Conservation (phyloP, 768 basidiomycete species). For the Coprinellus micaceus region DNA sequence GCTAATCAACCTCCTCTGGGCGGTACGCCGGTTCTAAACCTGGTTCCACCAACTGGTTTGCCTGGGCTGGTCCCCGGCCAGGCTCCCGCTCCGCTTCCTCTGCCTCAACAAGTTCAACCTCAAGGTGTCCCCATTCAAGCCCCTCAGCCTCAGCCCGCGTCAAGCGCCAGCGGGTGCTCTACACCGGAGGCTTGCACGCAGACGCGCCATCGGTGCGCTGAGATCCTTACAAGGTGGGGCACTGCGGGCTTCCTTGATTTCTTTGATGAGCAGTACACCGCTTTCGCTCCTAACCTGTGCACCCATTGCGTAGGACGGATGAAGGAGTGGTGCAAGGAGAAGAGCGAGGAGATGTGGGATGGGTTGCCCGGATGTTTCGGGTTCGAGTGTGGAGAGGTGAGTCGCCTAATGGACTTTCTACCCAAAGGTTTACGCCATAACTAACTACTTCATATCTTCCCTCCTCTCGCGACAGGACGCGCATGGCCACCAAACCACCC, state of each 20-base stretch:
- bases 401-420: conserved; percentile 9
- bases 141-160: conserved; percentile 15
- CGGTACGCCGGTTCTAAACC: too few species aligned
- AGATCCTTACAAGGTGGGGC: conserved; percentile 25
- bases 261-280: conserved; percentile 24
- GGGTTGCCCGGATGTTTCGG: conserved; percentile 29
- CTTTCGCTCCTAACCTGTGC: conserved; percentile 23
- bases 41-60: too few species aligned
- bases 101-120: too few species aligned
- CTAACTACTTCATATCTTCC: too few species aligned
- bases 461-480: too few species aligned
- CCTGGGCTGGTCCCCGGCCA: too few species aligned
- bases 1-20: too few species aligned
- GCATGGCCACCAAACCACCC: too few species aligned
- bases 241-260: conserved; percentile 31
- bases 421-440: too few species aligned
- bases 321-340: conserved; percentile 14
- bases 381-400: conserved; percentile 27
- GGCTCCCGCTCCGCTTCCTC: too few species aligned
- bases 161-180: conserved; percentile 8
- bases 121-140: too few species aligned
- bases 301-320: conserved; percentile 18
- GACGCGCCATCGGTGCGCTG: conserved; percentile 20
- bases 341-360: conserved; percentile 29
- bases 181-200: conserved; percentile 14